A percentile compares a stretch with the other conserved stretches of the same genome.
Evolutionary conservation across 768 basidiomycete species (phyloP).

Genomic region (Boletus insuetus): DNA sequence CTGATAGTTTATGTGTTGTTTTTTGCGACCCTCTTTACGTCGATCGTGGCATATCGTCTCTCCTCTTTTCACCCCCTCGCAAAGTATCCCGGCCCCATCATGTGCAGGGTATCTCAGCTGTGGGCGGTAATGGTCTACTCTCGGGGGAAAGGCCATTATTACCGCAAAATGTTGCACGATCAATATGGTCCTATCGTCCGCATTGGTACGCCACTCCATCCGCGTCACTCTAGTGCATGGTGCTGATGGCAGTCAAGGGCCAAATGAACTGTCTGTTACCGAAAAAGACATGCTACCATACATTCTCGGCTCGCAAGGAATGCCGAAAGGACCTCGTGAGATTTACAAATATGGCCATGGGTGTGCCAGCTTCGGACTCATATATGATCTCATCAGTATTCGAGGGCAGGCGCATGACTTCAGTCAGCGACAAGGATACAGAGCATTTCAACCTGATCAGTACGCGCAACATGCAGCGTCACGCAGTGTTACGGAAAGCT

Average conservation of each 20-base stretch:
- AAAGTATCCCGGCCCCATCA: slow-evolving; percentile 35
- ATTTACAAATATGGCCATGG: neutral
- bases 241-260: slow-evolving; percentile 28
- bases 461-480: slow-evolving; percentile 22
- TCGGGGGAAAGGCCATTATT: slow-evolving; percentile 18
- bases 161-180: slow-evolving; percentile 25
- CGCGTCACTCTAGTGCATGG: neutral
- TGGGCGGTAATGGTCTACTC: slow-evolving; percentile 20
- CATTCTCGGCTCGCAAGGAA: slow-evolving; percentile 27
- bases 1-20: slow-evolving; percentile 16
- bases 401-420: slow-evolving; percentile 21
- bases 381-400: slow-evolving; percentile 11
- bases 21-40: slow-evolving; percentile 20
- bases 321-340: slow-evolving; percentile 31
- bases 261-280: slow-evolving; percentile 36
- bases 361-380: slow-evolving; percentile 1
- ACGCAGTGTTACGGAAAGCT: slow-evolving; percentile 24
- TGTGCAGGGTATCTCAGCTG: slow-evolving; percentile 31
- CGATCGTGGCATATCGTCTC: slow-evolving; percentile 36
- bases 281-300: slow-evolving; percentile 21
- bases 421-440: slow-evolving; percentile 10
- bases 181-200: slow-evolving; percentile 34
- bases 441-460: slow-evolving; percentile 12
- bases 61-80: slow-evolving; percentile 40
- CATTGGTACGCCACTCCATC: slow-evolving; percentile 22